A percentile compares a stretch with the other conserved stretches of the same genome.
Conservation (phyloP, 2,329 filamentous ascomycete genomes). For the Botryotinia calthae region DNA sequence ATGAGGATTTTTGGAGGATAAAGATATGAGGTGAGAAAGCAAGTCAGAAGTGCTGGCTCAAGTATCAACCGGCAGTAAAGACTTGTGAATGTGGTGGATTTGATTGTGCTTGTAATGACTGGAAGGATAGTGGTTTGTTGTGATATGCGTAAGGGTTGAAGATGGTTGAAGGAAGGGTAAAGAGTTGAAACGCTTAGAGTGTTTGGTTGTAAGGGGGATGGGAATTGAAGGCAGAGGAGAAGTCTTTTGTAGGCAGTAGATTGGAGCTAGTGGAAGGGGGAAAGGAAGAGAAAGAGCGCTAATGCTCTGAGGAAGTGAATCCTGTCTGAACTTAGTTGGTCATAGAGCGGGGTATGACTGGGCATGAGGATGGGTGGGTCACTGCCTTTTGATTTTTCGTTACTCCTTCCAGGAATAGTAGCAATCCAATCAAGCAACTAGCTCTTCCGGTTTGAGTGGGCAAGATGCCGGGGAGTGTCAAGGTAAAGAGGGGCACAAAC, state of each 20-base stretch:
- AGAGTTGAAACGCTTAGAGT: not conserved
- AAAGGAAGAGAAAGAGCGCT: not conserved
- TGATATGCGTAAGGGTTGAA: constrained; percentile 3
- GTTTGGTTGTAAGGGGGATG: constrained; percentile 3
- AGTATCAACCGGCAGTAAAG: constrained; percentile 22
- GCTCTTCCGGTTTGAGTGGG: not conserved
- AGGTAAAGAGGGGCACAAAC: not conserved
- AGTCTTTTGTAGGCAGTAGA: not conserved
- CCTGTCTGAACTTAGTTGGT: not conserved
- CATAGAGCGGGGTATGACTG: constrained; percentile 3
- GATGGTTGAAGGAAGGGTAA: constrained; percentile 9
- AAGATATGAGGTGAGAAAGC: constrained; percentile 17
- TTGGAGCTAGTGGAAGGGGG: not conserved
- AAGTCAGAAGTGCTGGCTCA: constrained; percentile 23
- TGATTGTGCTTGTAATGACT: not conserved
- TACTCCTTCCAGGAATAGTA: not conserved
- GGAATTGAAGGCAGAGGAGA: not conserved
- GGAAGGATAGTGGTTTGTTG: not conserved
- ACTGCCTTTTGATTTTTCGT: not conserved
- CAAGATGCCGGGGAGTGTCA: not conserved
- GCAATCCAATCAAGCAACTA: not conserved
- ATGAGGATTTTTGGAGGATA: constrained; percentile 6
- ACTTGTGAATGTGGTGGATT: not conserved
- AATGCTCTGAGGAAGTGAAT: not conserved
- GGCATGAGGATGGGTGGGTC: not conserved